Percentiles rank a stretch among this genome's conserved stretches.
Conservation (phyloP, 345 rosid genomes). For the Corymbia maculata region DNA sequence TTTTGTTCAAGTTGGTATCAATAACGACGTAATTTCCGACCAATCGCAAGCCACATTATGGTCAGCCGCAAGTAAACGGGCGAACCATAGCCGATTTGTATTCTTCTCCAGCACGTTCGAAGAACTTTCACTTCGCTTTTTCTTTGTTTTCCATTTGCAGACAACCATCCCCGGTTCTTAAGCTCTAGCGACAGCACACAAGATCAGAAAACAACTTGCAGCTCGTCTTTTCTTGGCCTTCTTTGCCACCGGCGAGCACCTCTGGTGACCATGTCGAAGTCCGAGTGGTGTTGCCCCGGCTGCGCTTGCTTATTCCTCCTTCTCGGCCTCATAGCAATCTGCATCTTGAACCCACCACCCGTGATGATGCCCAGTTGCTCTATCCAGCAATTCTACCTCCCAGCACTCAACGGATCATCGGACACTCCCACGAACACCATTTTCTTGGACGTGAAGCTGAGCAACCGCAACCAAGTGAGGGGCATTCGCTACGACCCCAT, state of each 20-base stretch:
- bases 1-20: neutral
- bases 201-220: neutral
- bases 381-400: constrained; percentile 35
- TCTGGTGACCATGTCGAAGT: constrained; percentile 9
- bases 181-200: neutral
- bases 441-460: constrained; percentile 29
- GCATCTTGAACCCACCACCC: constrained; percentile 64
- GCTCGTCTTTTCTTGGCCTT: neutral
- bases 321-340: constrained; percentile 44
- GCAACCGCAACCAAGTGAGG: constrained; percentile 56
- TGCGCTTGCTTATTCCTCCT: constrained; percentile 44
- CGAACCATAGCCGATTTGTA: no score
- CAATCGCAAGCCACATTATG: neutral
- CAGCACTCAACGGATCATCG: constrained; percentile 44
- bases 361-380: constrained; percentile 42
- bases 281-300: constrained; percentile 23
- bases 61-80: neutral
- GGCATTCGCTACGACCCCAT: constrained; percentile 58
- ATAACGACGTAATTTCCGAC: neutral
- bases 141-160: neutral
- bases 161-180: neutral
- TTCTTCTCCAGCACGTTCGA: neutral
- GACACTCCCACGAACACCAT: constrained; percentile 14
- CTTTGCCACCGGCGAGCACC: accelerated
- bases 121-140: neutral